Percentiles rank a stretch among this genome's conserved stretches.
Evolutionary conservation across 331 rosid species (phyloP).

Genomic region (Spiraea crenata): DNA sequence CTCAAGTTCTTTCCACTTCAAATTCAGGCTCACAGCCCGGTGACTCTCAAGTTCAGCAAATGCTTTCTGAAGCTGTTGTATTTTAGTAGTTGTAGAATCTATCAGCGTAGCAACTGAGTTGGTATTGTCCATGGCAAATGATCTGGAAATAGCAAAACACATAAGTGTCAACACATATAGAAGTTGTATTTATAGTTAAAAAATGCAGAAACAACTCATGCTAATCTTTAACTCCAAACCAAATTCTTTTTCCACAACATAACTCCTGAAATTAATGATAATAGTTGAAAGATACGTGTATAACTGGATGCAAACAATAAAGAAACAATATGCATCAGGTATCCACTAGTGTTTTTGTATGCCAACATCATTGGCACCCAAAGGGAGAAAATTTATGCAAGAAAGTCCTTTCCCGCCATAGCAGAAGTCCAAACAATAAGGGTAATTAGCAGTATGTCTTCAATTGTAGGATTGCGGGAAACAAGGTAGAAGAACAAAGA

Average conservation of each 20-base stretch:
- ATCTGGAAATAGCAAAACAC: slow-evolving; percentile 40
- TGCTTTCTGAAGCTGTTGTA: slow-evolving; percentile 95
- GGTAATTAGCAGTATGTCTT: neutral
- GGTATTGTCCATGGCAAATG: slow-evolving; percentile 71
- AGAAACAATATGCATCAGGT: neutral
- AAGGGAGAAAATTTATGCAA: neutral
- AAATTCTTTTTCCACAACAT: neutral
- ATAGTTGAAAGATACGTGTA: neutral
- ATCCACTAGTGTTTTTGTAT: neutral
- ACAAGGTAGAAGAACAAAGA: neutral
- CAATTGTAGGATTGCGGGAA: neutral
- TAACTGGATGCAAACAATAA: neutral
- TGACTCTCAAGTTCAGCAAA: slow-evolving; percentile 99
- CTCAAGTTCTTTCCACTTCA: slow-evolving; percentile 97
- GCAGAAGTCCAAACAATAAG: neutral
- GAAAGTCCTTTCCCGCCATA: neutral
- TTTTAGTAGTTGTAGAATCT: slow-evolving; percentile 83
- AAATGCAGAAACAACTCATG: neutral
- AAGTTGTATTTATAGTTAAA: neutral
- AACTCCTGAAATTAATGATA: neutral
- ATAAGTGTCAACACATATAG: neutral
- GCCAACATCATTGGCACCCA: neutral
- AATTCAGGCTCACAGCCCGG: slow-evolving; percentile 75
- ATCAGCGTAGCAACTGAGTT: slow-evolving; percentile 73
- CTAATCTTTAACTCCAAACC: neutral